Percentiles rank a stretch among this genome's conserved stretches.
These are phyloP conservation scores for Taxawa tesnikishii DNA, from an alignment of 2,329 filamentous ascomycete species.

Conservation along the genomic window DNA sequence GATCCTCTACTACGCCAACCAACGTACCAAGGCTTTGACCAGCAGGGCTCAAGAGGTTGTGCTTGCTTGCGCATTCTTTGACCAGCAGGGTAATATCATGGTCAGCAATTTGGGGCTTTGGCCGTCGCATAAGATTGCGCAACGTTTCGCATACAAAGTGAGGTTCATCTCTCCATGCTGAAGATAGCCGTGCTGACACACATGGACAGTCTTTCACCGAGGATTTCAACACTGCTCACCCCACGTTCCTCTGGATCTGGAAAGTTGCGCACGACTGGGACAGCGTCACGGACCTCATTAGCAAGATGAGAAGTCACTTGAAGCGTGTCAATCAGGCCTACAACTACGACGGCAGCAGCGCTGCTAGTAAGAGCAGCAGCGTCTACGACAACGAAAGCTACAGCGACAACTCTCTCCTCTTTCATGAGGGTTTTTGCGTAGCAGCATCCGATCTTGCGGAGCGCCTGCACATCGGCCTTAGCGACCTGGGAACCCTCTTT, in stretches of 20 bases:
- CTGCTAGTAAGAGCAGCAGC: slow-evolving; percentile 17
- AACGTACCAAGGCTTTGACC: slow-evolving; percentile 22
- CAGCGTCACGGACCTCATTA: slow-evolving; percentile 54
- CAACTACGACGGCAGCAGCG: slow-evolving; percentile 18
- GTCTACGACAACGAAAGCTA: slow-evolving; percentile 44
- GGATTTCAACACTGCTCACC: slow-evolving; percentile 62
- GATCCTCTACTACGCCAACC: slow-evolving; percentile 24
- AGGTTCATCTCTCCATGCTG: slow-evolving; percentile 7
- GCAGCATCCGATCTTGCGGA: slow-evolving; percentile 63
- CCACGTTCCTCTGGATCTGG: slow-evolving; percentile 80
- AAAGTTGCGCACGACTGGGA: slow-evolving; percentile 69
- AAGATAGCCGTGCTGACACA: background rate
- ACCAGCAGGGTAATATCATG: slow-evolving; percentile 52
- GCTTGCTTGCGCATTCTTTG: slow-evolving; percentile 52
- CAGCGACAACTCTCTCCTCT: slow-evolving; percentile 60
- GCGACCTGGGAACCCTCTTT: slow-evolving; percentile 51
- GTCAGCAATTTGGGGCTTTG: slow-evolving; percentile 58
- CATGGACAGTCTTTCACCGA: slow-evolving; percentile 48
- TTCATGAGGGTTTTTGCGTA: slow-evolving; percentile 73
- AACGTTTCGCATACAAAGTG: slow-evolving; percentile 58
- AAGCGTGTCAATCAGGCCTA: slow-evolving; percentile 25
- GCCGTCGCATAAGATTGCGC: slow-evolving; percentile 66
- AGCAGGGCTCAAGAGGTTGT: slow-evolving; percentile 41
- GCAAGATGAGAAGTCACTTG: slow-evolving; percentile 63
- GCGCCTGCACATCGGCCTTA: slow-evolving; percentile 49